phyloP scores from a whole-genome alignment of 176 grass and related monocot genomes.

The Carex cristatella region DNA sequence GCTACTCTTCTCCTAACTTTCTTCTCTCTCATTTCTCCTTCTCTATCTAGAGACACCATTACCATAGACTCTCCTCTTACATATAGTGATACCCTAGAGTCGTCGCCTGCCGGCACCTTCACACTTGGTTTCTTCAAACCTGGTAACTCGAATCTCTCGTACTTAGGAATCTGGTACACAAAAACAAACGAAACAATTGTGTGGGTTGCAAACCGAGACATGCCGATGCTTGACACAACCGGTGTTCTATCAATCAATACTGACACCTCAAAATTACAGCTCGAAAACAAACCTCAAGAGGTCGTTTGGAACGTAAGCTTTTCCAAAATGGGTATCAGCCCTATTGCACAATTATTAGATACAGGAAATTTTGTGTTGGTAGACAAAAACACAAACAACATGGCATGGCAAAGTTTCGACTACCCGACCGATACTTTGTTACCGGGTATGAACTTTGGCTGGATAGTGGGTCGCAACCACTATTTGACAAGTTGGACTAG shows the following conservation, averaged over 20 bases:
- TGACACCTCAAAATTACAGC: slow-evolving; percentile 28
- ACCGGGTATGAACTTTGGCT: slow-evolving; percentile 63
- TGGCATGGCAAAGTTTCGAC: slow-evolving; percentile 69
- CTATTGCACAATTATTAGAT: slow-evolving; percentile 45
- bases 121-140: slow-evolving; percentile 63
- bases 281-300: slow-evolving; percentile 8
- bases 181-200: slow-evolving; percentile 31
- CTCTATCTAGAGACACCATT: slow-evolving; percentile 24
- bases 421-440: slow-evolving; percentile 64
- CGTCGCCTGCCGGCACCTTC: slow-evolving; percentile 19
- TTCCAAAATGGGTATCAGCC: not conserved
- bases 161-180: slow-evolving; percentile 76
- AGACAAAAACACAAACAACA: not conserved
- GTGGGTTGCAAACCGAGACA: slow-evolving; percentile 67
- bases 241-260: slow-evolving; percentile 20
- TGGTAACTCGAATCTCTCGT: slow-evolving; percentile 19
- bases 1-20: slow-evolving; percentile 14
- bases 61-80: slow-evolving; percentile 6
- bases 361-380: slow-evolving; percentile 49
- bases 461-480: slow-evolving; percentile 31
- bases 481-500: slow-evolving; percentile 43
- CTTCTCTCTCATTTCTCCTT: not conserved
- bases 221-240: slow-evolving; percentile 17
- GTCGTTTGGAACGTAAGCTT: slow-evolving; percentile 26
- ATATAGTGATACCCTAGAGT: slow-evolving; percentile 29